These are phyloP conservation scores for Pyricularia grisea DNA, from an alignment of 2,329 filamentous ascomycete genomes.

Conservation along the genomic window DNA sequence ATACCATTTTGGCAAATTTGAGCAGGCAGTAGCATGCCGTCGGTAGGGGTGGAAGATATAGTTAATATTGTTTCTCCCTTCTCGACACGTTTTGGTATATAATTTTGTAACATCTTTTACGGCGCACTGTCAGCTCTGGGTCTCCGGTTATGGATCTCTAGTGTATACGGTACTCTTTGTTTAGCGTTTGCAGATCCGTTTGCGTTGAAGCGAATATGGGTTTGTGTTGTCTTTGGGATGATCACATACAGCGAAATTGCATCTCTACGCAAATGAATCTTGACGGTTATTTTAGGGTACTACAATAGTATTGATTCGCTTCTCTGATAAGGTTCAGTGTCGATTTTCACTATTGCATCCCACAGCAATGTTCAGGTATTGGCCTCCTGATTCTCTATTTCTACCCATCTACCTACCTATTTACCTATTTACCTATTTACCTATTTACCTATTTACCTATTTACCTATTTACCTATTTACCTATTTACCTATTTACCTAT, in stretches of 20 bases:
- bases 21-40: constrained; percentile 18
- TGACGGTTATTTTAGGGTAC: neutral
- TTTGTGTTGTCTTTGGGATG: no score
- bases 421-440: no score
- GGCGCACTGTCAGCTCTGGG: neutral
- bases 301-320: neutral
- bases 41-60: neutral
- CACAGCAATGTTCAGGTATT: no score
- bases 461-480: no score
- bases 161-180: neutral
- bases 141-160: neutral
- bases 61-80: neutral
- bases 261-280: neutral
- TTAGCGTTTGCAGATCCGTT: neutral
- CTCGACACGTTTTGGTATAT: neutral
- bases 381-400: no score
- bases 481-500: no score
- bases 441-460: no score
- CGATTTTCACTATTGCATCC: no score
- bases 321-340: no score
- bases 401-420: no score
- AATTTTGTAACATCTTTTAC: neutral
- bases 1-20: constrained; percentile 68
- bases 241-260: no score
- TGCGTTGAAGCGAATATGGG: neutral